phyloP scores from a whole-genome alignment of 805 yeast species.

The Teunomyces panamensis region DNA sequence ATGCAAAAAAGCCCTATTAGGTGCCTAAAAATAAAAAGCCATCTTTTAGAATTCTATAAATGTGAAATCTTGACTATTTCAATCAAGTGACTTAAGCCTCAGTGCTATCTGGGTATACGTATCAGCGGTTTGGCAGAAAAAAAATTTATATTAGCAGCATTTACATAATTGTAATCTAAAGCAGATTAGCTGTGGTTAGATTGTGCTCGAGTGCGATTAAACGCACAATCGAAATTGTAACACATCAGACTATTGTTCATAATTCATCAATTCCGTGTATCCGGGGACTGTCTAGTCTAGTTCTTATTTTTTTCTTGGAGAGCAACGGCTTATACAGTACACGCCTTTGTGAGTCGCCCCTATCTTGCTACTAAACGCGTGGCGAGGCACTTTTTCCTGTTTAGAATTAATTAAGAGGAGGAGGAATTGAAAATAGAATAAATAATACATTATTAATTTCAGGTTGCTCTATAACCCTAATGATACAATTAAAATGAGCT shows the following conservation, averaged over 20 bases:
- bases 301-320: background rate
- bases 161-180: too few relatives aligned
- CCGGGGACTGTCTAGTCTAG: background rate
- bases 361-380: background rate
- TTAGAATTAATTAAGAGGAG: background rate
- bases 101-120: too few relatives aligned
- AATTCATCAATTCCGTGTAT: background rate
- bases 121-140: too few relatives aligned
- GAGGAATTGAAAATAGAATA: background rate
- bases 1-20: background rate
- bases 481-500: conserved; percentile 38
- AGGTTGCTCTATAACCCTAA: background rate
- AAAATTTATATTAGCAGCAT: too few relatives aligned
- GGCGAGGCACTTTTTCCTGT: background rate
- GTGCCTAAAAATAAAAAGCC: background rate
- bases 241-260: background rate
- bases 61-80: too few relatives aligned
- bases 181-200: too few relatives aligned
- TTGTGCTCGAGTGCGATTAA: too few relatives aligned
- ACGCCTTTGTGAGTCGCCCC: background rate
- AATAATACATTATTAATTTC: background rate
- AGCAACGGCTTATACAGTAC: background rate
- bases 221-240: too few relatives aligned
- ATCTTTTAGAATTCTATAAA: background rate
- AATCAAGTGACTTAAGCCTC: too few relatives aligned